phyloP scores from a whole-genome alignment of 257 asterid species.

The Striga asiatica region DNA sequence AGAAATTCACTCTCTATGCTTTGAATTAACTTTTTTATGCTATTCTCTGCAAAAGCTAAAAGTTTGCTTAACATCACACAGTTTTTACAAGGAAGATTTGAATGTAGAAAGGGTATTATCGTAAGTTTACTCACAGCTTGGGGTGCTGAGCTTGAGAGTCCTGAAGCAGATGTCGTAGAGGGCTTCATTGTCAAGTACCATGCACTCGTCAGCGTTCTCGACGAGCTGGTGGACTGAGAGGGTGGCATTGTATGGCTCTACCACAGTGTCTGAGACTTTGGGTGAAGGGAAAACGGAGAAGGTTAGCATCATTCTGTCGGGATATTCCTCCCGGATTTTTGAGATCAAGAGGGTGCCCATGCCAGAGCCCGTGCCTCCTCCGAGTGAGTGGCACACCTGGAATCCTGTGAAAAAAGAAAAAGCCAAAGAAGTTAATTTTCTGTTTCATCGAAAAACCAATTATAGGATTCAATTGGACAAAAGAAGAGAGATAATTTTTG shows the following conservation, averaged over 20 bases:
- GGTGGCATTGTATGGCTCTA: slow-evolving; percentile 82
- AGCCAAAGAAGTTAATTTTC: neutral
- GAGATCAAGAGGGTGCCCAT: slow-evolving; percentile 92
- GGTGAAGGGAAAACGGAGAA: slow-evolving; percentile 93
- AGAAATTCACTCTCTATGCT: too few relatives aligned
- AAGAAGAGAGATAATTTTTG: neutral
- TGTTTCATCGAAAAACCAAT: neutral
- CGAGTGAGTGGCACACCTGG: slow-evolving; percentile 87
- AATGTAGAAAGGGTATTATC: too few relatives aligned
- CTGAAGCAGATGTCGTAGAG: slow-evolving; percentile 86
- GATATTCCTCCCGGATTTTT: slow-evolving; percentile 86
- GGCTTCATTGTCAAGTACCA: slow-evolving; percentile 92
- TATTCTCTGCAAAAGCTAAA: too few relatives aligned
- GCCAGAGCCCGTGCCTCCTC: slow-evolving; percentile 94
- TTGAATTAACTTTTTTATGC: too few relatives aligned
- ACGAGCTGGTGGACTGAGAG: slow-evolving; percentile 87
- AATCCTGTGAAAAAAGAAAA: slow-evolving; percentile 43
- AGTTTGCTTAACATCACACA: too few relatives aligned
- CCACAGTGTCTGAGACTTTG: slow-evolving; percentile 84
- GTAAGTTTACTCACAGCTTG: slow-evolving; percentile 57
- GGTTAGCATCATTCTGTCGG: slow-evolving; percentile 94
- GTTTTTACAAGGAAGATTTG: too few relatives aligned
- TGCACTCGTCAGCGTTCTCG: slow-evolving; percentile 90
- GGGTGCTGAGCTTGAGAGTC: slow-evolving; percentile 87
- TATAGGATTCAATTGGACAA: neutral